A percentile compares a stretch with the other conserved stretches of the same genome.
Conservation (phyloP, 2,329 filamentous ascomycete genomes). For the Cytospora mali region DNA sequence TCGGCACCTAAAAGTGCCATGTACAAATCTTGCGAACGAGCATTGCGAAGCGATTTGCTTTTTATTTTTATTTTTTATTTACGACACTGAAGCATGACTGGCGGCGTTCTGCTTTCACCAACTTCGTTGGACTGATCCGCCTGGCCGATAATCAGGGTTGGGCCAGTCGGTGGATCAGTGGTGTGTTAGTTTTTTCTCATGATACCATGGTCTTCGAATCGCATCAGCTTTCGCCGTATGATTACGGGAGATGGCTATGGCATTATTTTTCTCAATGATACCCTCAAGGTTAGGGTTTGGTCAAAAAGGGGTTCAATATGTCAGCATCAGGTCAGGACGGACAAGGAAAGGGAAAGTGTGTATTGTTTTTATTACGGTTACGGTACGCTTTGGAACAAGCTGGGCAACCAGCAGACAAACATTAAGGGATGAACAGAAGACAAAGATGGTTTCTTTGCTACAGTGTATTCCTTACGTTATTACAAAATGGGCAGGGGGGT, state of each 20-base stretch:
- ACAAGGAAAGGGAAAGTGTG: conserved; percentile 1
- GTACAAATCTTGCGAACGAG: conserved; percentile 24
- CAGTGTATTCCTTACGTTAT: conserved; percentile 9
- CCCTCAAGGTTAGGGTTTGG: conserved; percentile 22
- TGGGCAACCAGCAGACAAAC: conserved; percentile 21
- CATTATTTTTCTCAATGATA: conserved; percentile 17
- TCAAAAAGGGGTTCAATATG: not conserved
- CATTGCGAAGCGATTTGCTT: conserved; percentile 26
- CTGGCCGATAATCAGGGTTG: conserved; percentile 10
- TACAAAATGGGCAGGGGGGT: not conserved
- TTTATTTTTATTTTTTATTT: conserved; percentile 20
- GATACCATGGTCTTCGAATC: conserved; percentile 25
- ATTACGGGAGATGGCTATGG: conserved; percentile 7
- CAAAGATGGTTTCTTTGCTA: conserved; percentile 1
- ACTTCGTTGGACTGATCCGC: conserved; percentile 4
- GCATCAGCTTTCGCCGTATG: conserved; percentile 15
- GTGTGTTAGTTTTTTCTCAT: conserved; percentile 21
- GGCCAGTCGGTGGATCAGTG: conserved; percentile 6
- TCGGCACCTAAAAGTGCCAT: conserved; percentile 24
- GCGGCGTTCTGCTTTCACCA: conserved; percentile 20
- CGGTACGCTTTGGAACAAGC: conserved; percentile 10
- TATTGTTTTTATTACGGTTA: conserved; percentile 11
- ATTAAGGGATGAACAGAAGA: conserved; percentile 5
- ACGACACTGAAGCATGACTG: conserved; percentile 24
- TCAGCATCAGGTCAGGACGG: conserved; percentile 12